These are phyloP conservation scores for Metschnikowia proteae DNA, from an alignment of 805 yeast genomes.

Conservation along the genomic window DNA sequence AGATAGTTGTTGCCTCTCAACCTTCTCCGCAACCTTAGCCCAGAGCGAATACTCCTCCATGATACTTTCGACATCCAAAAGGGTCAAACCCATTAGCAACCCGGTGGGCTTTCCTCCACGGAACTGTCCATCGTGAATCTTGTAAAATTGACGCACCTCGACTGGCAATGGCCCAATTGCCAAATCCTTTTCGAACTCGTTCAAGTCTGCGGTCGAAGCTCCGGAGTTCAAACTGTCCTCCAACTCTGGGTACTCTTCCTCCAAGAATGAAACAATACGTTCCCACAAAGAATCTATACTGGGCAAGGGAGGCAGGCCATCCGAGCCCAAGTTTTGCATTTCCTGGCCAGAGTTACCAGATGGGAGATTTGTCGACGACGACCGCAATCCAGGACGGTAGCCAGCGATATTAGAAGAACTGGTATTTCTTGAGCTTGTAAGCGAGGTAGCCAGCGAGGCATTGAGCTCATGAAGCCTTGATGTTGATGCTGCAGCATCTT, in stretches of 20 bases:
- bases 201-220: constrained; percentile 43
- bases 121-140: constrained; percentile 45
- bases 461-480: constrained; percentile 38
- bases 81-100: constrained; percentile 39
- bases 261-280: constrained; percentile 40
- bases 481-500: constrained; percentile 20
- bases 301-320: constrained; percentile 21
- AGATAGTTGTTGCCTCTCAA: constrained; percentile 35
- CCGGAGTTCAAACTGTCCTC: constrained; percentile 42
- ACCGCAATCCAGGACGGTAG: constrained; percentile 42
- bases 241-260: constrained; percentile 45
- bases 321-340: constrained; percentile 14
- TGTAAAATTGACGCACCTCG: constrained; percentile 43
- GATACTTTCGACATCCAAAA: constrained; percentile 41
- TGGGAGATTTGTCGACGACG: constrained; percentile 36
- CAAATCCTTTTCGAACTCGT: constrained; percentile 44
- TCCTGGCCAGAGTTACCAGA: constrained; percentile 21
- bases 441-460: constrained; percentile 29
- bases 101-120: constrained; percentile 46
- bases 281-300: constrained; percentile 42
- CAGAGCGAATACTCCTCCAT: constrained; percentile 41
- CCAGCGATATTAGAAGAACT: constrained; percentile 24
- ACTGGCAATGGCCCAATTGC: constrained; percentile 41
- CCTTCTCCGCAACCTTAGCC: constrained; percentile 39
- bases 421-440: constrained; percentile 21